phyloP scores from a whole-genome alignment of 1,139 yeast species.

The Blastobotrys proliferans region DNA sequence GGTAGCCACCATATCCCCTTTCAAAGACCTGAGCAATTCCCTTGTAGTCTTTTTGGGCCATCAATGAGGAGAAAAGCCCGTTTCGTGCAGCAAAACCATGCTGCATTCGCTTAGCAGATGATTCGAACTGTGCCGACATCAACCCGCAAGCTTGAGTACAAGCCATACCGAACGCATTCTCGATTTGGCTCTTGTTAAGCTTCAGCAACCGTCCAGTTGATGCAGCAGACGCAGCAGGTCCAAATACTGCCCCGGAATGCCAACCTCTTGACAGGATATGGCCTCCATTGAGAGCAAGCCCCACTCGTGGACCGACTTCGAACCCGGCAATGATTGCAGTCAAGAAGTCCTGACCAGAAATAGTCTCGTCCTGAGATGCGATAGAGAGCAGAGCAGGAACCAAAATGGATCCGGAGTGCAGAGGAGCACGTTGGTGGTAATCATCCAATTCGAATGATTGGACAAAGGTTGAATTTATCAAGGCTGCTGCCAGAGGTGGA shows the following conservation, averaged over 20 bases:
- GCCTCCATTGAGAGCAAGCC: not conserved
- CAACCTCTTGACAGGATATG: not conserved
- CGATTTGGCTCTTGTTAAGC: not conserved
- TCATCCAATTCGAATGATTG: not conserved
- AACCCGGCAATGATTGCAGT: not conserved
- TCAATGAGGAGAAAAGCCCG: not conserved
- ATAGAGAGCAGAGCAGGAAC: not conserved
- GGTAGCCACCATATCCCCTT: not conserved
- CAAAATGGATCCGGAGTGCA: not conserved
- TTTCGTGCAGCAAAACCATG: not conserved
- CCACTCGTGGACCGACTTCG: not conserved
- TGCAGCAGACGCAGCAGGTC: not conserved
- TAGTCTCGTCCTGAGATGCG: not conserved
- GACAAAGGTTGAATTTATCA: not conserved
- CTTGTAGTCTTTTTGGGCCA: not conserved
- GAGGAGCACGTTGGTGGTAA: not conserved
- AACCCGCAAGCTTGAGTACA: not conserved
- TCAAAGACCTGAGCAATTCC: not conserved
- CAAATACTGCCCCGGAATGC: not conserved
- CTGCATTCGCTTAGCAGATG: not conserved
- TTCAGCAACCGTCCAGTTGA: not conserved
- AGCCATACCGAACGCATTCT: not conserved
- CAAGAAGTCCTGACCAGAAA: not conserved
- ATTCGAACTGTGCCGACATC: not conserved
- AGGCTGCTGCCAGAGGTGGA: not conserved